phyloP scores from a whole-genome alignment of 148 eudicot genomes.

The Cornus suecica region DNA sequence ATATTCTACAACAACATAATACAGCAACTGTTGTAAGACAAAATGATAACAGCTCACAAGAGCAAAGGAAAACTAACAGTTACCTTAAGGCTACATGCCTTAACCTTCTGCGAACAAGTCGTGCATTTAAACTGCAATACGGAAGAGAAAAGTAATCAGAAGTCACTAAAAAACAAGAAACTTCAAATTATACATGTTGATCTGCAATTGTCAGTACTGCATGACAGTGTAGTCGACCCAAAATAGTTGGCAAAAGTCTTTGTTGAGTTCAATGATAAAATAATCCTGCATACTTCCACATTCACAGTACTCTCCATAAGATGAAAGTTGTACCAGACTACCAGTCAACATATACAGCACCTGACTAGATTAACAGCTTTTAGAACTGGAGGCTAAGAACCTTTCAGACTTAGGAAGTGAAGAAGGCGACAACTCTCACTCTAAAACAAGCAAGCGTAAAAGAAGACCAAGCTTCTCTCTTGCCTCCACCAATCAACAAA shows the following conservation, averaged over 20 bases:
- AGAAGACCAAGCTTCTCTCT: no score
- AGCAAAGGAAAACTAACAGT: constrained; percentile 6
- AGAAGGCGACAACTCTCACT: no score
- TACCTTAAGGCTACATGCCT: constrained; percentile 93
- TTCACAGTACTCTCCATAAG: background rate
- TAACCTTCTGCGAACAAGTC: constrained; percentile 84
- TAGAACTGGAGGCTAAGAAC: background rate
- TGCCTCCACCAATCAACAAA: no score
- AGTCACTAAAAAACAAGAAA: constrained; percentile 2
- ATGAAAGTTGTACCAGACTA: background rate
- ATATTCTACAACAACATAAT: background rate
- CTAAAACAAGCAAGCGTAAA: no score
- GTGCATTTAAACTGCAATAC: constrained; percentile 71
- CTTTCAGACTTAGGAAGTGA: no score
- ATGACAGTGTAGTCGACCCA: no score
- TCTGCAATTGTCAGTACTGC: background rate
- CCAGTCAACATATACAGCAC: background rate
- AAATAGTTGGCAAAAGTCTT: no score
- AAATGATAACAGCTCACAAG: constrained; percentile 1
- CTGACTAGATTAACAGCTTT: background rate
- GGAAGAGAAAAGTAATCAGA: constrained; percentile 16
- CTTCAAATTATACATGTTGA: background rate
- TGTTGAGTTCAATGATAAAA: no score
- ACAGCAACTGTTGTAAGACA: constrained; percentile 5
- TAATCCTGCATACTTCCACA: background rate